phyloP scores from a whole-genome alignment of 1,284 basidiomycete species.

The Pseudozyma pruni region DNA sequence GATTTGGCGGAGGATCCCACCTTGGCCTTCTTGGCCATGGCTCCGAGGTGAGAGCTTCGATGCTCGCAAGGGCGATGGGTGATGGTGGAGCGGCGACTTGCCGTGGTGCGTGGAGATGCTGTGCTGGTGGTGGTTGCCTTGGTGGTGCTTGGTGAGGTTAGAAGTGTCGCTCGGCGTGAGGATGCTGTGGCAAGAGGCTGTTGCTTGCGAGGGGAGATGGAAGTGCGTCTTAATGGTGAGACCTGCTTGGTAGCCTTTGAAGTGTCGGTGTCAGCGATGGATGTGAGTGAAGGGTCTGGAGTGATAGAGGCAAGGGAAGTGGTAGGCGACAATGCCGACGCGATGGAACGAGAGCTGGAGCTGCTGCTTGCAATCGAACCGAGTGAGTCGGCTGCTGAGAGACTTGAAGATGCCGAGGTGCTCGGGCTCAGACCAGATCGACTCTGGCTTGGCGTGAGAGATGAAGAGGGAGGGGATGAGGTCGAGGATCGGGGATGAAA shows the following conservation, averaged over 20 bases:
- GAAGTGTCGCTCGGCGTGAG: constrained; percentile 13
- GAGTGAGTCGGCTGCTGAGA: constrained; percentile 19
- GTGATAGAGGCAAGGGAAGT: constrained; percentile 14
- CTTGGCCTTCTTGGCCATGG: constrained; percentile 49
- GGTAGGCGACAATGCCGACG: constrained; percentile 15
- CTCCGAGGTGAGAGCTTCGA: constrained; percentile 12
- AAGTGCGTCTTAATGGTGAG: constrained; percentile 5
- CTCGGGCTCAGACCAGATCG: constrained; percentile 2
- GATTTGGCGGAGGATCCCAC: constrained; percentile 35
- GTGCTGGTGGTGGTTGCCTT: constrained; percentile 21
- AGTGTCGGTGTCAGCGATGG: constrained; percentile 18
- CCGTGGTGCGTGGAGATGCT: constrained; percentile 9
- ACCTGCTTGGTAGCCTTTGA: constrained; percentile 7
- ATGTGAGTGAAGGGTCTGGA: constrained; percentile 15
- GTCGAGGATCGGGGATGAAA: constrained; percentile 39
- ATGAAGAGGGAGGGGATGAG: constrained; percentile 21
- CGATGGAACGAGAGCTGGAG: constrained; percentile 13
- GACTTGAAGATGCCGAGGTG: constrained; percentile 15
- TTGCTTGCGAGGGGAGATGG: constrained; percentile 11
- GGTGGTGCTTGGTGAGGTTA: constrained; percentile 21
- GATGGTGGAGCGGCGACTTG: constrained; percentile 22
- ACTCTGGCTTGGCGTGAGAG: constrained; percentile 3
- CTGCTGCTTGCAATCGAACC: constrained; percentile 20
- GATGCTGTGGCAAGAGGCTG: not conserved
- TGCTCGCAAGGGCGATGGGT: constrained; percentile 2